Evolutionary conservation across 768 basidiomycete genomes (phyloP), one percentile per base, ranked within the genome.

Genomic region (Suillus brevipes): DNA sequence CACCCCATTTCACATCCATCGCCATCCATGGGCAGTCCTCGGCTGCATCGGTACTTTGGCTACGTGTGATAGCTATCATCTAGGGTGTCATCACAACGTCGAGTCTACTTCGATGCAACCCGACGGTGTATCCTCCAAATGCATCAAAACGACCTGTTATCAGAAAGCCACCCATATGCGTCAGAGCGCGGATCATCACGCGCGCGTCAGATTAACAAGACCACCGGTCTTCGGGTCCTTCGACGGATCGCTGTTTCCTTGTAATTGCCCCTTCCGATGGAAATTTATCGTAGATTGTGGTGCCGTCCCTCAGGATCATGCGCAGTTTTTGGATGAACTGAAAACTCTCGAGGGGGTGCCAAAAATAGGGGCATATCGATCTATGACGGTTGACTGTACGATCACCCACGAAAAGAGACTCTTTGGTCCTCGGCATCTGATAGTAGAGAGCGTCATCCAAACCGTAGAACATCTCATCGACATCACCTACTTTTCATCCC

Each of bases 361-460:
- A 28, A 50, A 50, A 28, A 50, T 50, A 28, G 50, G 25, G 25
- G 28, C 13, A 50, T 28, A 50, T 50, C 50, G 50, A 50, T 50
- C 50, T 4, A 50, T 31, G 50, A 14, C 50, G 8, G 14, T 50
- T 18, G 50, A 50, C 14, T 50, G 25, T 8, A 50, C 14, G 28
- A 50, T 50, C 50, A 31, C 50, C 25, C 50, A 50, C 50, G 28
- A 50, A 7, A 50, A 50, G 50, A 50, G 50, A 50, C 50, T 50
- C 4, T 50, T 50, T 28, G 50, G 50, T 50, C 50, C 50, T 7
- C 50, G 25, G 14, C 50, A 50, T 28, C 50, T 16, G 25, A 50
- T 50, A 14, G 50, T 50, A 14, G 50, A 50, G 25, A 50, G 50
- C 50, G 25, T 50, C 28, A 9, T 50, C 50, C 50, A 50, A 50